Conservation (phyloP, 352 stramenopile species). For the Globisporangium cylindrosporum region DNA sequence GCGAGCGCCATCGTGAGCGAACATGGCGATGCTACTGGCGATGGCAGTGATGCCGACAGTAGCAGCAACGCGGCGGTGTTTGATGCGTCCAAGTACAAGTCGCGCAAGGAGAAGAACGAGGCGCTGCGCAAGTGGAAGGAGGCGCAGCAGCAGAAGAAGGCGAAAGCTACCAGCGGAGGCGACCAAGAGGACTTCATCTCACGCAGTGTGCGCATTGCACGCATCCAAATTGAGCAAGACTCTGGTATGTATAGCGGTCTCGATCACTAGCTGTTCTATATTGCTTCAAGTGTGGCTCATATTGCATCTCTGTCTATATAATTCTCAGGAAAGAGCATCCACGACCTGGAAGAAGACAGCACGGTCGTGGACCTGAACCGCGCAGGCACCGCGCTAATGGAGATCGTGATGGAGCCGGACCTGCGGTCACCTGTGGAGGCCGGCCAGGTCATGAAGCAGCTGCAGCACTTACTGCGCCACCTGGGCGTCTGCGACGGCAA, state of each 20-base stretch:
- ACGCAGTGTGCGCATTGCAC: background rate
- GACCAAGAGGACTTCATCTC: background rate
- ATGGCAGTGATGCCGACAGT: background rate
- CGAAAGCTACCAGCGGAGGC: background rate
- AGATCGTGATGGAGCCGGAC: background rate
- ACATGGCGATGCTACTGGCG: background rate
- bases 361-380: background rate
- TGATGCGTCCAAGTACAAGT: background rate
- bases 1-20: background rate
- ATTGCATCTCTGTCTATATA: background rate
- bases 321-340: background rate
- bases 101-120: background rate
- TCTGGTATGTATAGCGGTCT: background rate
- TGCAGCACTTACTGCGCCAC: background rate
- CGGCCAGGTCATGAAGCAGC: background rate
- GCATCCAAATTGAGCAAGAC: background rate
- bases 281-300: background rate
- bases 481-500: background rate
- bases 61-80: background rate
- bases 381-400: background rate
- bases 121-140: background rate
- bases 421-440: background rate
- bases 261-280: background rate
- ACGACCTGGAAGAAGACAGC: background rate
- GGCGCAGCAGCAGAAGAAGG: background rate